Conservation (phyloP, 371 early-diverging fungal species). For the Thermomucor indicae-seudaticae region DNA sequence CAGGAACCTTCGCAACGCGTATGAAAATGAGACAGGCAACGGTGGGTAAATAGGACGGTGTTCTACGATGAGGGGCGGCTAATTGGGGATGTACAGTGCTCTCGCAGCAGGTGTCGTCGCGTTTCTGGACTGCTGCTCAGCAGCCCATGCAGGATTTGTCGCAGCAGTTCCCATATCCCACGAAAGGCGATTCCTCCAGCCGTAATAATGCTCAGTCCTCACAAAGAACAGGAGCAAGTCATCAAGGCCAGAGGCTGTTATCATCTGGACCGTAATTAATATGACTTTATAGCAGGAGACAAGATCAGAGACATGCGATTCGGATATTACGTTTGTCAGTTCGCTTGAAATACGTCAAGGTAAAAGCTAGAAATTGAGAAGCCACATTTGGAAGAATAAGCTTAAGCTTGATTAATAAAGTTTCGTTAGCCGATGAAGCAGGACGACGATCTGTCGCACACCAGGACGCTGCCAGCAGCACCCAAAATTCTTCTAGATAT, state of each 20-base stretch:
- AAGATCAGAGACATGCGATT: neutral
- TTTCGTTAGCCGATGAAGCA: too few relatives aligned
- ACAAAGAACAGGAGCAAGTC: neutral
- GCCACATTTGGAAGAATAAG: too few relatives aligned
- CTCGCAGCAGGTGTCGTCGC: conserved; percentile 1
- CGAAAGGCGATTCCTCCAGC: neutral
- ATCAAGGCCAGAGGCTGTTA: neutral
- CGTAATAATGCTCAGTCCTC: neutral
- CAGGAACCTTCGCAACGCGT: conserved; percentile 2
- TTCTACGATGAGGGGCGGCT: too few relatives aligned
- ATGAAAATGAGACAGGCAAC: conserved; percentile 7
- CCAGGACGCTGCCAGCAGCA: too few relatives aligned
- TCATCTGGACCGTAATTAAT: neutral
- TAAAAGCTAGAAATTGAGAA: neutral
- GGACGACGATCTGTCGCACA: too few relatives aligned
- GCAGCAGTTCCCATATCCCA: conserved; percentile 6
- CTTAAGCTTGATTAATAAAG: too few relatives aligned
- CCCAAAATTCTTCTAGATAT: too few relatives aligned
- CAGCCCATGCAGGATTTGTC: conserved; percentile 8
- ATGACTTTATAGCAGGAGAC: neutral
- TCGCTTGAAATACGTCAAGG: conserved; percentile 13
- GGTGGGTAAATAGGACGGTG: neutral
- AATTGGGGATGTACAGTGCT: conserved; percentile 1
- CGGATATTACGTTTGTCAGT: conserved; percentile 7
- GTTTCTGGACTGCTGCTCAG: neutral